phyloP scores from a whole-genome alignment of 1,284 basidiomycete genomes.

The Cryptococcus deneoformans region DNA sequence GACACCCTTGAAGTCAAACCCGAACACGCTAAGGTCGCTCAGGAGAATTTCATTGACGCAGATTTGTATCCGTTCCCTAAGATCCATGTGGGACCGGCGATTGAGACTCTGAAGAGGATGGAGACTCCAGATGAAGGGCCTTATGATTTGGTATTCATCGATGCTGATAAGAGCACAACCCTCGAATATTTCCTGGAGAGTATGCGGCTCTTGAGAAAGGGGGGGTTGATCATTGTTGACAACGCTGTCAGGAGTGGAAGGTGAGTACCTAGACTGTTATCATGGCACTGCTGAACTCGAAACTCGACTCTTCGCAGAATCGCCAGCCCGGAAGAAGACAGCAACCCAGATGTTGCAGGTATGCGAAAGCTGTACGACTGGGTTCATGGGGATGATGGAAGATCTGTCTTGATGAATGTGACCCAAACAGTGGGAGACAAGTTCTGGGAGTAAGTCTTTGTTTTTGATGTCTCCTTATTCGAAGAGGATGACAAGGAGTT shows the following conservation, averaged over 20 bases:
- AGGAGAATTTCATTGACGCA: conserved; percentile 35
- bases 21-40: conserved; percentile 32
- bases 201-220: conserved; percentile 32
- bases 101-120: conserved; percentile 23
- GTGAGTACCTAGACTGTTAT: conserved; percentile 18
- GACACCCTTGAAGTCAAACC: conserved; percentile 41
- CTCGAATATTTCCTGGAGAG: conserved; percentile 36
- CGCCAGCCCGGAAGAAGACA: conserved; percentile 18
- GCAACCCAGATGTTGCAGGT: conserved; percentile 22
- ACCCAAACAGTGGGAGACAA: conserved; percentile 45
- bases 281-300: neutral
- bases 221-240: conserved; percentile 39
- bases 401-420: conserved; percentile 34
- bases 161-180: conserved; percentile 40
- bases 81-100: conserved; percentile 33
- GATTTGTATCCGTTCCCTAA: conserved; percentile 43
- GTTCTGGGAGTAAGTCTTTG: conserved; percentile 43
- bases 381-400: conserved; percentile 39
- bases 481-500: too few species aligned
- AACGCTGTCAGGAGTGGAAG: conserved; percentile 37
- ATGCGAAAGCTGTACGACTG: conserved; percentile 42
- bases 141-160: conserved; percentile 45
- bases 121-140: conserved; percentile 17
- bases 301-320: conserved; percentile 10
- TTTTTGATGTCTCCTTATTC: too few species aligned